These are phyloP conservation scores for Rhododendron vialii DNA, from an alignment of 148 eudicot species.

Conservation along the genomic window DNA sequence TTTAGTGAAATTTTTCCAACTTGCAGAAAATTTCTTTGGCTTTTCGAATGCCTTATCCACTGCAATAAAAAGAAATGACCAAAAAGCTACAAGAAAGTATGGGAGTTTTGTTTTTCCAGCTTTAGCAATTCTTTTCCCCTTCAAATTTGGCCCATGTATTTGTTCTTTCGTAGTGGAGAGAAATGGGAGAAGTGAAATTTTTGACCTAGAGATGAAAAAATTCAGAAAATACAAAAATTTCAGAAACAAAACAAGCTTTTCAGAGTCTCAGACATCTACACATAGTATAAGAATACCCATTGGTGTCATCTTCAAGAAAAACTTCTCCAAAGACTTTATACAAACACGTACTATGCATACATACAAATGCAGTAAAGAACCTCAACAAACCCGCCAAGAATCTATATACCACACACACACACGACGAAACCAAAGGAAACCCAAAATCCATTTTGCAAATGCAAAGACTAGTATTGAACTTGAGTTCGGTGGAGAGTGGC, in stretches of 20 bases:
- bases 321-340: slow-evolving; percentile 29
- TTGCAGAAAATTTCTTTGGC: neutral
- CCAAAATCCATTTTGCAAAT: neutral
- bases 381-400: neutral
- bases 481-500: neutral
- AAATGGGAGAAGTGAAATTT: neutral
- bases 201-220: neutral
- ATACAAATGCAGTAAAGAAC: neutral
- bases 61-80: neutral
- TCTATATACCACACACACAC: neutral
- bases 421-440: neutral
- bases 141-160: neutral
- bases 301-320: neutral
- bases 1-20: neutral
- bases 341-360: slow-evolving; percentile 44
- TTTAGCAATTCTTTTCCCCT: neutral
- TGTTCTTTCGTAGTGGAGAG: neutral
- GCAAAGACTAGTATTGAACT: neutral
- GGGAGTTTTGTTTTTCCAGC: neutral
- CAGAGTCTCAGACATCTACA: neutral
- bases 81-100: neutral
- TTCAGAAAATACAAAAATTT: neutral
- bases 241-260: neutral
- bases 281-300: neutral
- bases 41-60: neutral